A percentile compares a stretch with the other conserved stretches of the same genome.
phyloP scores from a whole-genome alignment of 192 early-diverging fungal species.

The Coemansia sp. region DNA sequence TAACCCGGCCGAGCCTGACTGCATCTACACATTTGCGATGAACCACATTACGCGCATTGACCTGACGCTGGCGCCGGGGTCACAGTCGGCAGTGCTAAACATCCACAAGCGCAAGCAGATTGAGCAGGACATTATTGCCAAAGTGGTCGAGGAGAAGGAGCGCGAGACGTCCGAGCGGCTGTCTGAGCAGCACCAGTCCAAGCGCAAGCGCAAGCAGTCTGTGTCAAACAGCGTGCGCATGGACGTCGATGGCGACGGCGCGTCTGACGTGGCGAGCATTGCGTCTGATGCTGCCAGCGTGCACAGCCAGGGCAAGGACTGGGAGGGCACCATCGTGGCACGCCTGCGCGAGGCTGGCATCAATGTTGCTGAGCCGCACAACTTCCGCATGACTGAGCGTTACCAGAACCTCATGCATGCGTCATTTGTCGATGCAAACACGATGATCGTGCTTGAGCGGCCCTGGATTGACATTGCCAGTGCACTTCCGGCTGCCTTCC shows the following conservation, averaged over 20 bases:
- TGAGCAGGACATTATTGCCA: constrained; percentile 41
- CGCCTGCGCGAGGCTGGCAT: constrained; percentile 49
- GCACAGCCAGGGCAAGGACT: constrained; percentile 32
- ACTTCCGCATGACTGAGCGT: constrained; percentile 71
- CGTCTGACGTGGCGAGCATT: constrained; percentile 3
- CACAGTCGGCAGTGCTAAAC: constrained; percentile 55
- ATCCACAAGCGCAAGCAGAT: constrained; percentile 60
- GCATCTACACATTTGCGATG: constrained; percentile 67
- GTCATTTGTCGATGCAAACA: constrained; percentile 67
- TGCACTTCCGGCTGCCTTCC: constrained; percentile 76
- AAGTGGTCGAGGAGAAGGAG: constrained; percentile 43
- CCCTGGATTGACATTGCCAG: constrained; percentile 78
- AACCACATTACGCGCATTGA: constrained; percentile 75
- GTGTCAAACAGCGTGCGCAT: constrained; percentile 25
- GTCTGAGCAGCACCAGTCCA: constrained; percentile 39
- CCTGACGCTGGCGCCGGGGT: constrained; percentile 58
- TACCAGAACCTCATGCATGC: constrained; percentile 84
- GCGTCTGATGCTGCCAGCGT: constrained; percentile 9
- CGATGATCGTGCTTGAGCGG: constrained; percentile 86
- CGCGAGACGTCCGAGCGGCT: constrained; percentile 25
- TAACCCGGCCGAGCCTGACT: constrained; percentile 61
- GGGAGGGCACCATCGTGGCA: constrained; percentile 42
- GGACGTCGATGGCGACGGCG: constrained; percentile 31
- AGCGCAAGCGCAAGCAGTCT: constrained; percentile 52
- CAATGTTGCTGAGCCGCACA: constrained; percentile 53